Evolutionary conservation across 1,284 basidiomycete genomes (phyloP).

Genomic region (Bjerkandera adusta): DNA sequence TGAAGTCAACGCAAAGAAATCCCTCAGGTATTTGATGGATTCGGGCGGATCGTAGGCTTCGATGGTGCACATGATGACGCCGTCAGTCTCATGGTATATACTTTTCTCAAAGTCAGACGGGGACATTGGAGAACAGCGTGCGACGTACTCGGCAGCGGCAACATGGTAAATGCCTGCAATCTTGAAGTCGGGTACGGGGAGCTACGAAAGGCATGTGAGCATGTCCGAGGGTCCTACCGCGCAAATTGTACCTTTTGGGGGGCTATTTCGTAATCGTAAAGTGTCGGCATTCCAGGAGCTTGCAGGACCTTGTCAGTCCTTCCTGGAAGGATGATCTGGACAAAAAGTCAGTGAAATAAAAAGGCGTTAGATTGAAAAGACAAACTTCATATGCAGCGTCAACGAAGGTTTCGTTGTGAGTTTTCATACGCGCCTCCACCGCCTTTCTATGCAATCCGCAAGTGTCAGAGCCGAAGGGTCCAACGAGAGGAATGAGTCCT

Average conservation of each 20-base stretch:
- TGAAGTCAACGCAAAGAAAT: conserved; percentile 1
- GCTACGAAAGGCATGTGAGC: neutral
- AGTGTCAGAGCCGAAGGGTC: neutral
- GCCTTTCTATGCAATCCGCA: neutral
- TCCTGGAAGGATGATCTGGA: neutral
- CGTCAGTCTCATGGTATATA: conserved; percentile 2
- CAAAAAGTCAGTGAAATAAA: neutral
- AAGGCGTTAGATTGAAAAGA: neutral
- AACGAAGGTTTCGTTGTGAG: neutral
- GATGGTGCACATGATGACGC: neutral
- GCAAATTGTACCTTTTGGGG: conserved; percentile 9
- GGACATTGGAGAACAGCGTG: neutral
- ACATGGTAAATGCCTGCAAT: neutral
- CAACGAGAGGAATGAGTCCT: neutral
- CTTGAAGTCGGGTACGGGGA: neutral
- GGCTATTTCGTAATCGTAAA: conserved; percentile 14
- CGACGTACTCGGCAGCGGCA: neutral
- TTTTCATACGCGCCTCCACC: neutral
- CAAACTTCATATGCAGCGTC: conserved; percentile 11
- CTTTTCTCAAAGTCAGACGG: neutral
- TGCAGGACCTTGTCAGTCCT: conserved; percentile 7
- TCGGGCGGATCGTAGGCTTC: conserved; percentile 1
- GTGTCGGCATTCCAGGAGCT: conserved; percentile 13
- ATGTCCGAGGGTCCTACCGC: neutral
- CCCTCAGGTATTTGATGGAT: neutral